Percentiles rank a stretch among this genome's conserved stretches.
Conservation (phyloP, 805 yeast species). For the Cyberlindnera petersonii region DNA sequence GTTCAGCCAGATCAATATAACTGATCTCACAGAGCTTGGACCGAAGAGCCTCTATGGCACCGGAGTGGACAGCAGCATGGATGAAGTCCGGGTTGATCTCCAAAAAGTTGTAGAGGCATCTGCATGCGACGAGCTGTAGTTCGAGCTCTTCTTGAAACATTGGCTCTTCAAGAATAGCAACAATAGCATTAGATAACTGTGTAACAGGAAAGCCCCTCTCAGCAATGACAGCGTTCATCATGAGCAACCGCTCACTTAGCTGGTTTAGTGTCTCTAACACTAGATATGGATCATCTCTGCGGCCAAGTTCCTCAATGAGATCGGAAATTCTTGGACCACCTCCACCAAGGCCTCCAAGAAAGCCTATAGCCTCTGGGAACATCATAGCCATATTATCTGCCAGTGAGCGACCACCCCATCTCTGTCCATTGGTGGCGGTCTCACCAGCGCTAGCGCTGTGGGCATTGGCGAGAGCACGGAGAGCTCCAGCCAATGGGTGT, state of each 20-base stretch:
- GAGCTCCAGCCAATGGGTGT: slow-evolving; percentile 26
- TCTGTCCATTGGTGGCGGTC: slow-evolving; percentile 3
- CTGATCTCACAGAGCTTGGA: slow-evolving; percentile 67
- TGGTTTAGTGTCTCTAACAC: slow-evolving; percentile 64
- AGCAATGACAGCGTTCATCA: slow-evolving; percentile 62
- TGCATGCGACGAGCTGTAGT: slow-evolving; percentile 75
- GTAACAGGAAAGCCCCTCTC: slow-evolving; percentile 63
- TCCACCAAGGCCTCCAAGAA: slow-evolving; percentile 28
- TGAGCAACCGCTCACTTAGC: slow-evolving; percentile 56
- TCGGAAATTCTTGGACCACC: slow-evolving; percentile 24
- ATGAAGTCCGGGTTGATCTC: slow-evolving; percentile 69
- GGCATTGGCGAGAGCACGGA: slow-evolving; percentile 26
- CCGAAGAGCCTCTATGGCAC: slow-evolving; percentile 63
- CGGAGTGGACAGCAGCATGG: slow-evolving; percentile 56
- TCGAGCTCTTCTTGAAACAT: slow-evolving; percentile 62
- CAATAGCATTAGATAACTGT: slow-evolving; percentile 49
- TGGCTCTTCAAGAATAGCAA: slow-evolving; percentile 56
- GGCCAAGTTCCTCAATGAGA: slow-evolving; percentile 19
- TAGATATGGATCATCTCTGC: slow-evolving; percentile 50
- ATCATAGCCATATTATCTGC: slow-evolving; percentile 31
- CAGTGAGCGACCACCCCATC: slow-evolving; percentile 7
- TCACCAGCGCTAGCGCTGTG: slow-evolving; percentile 10
- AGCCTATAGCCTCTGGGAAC: slow-evolving; percentile 37
- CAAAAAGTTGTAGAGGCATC: slow-evolving; percentile 76
- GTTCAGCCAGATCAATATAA: slow-evolving; percentile 90